Evolutionary conservation across 2,329 filamentous ascomycete genomes (phyloP).

Genomic region (Aureobasidium sp.): DNA sequence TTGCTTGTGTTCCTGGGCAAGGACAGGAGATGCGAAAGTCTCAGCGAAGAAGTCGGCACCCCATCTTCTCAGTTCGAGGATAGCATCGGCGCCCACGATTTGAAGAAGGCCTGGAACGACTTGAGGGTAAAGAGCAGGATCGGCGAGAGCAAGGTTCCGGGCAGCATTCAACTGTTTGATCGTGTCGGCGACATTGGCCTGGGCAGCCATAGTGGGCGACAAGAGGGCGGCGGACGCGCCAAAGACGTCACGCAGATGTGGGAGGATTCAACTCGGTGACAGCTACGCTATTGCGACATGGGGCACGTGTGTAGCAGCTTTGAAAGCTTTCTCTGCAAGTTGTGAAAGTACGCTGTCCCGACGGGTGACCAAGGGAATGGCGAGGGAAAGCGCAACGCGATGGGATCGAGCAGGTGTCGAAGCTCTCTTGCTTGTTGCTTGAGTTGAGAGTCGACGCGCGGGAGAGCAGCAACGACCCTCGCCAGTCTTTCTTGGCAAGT

Average conservation of each 20-base stretch:
- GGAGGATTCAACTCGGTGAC: neutral
- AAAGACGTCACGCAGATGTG: slow-evolving; percentile 19
- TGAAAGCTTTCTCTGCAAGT: neutral
- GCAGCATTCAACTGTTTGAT: slow-evolving; percentile 84
- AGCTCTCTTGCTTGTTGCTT: neutral
- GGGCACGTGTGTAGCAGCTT: neutral
- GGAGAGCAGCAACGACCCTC: slow-evolving; percentile 5
- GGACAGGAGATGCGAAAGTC: slow-evolving; percentile 85
- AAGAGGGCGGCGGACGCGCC: slow-evolving; percentile 13
- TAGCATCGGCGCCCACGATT: slow-evolving; percentile 69
- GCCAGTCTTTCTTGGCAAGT: neutral
- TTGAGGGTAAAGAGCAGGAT: slow-evolving; percentile 81
- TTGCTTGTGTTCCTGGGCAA: slow-evolving; percentile 72
- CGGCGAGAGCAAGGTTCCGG: slow-evolving; percentile 78
- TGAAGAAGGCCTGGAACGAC: slow-evolving; percentile 91
- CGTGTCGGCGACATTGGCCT: slow-evolving; percentile 51
- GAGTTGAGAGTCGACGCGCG: neutral
- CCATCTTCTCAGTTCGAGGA: slow-evolving; percentile 85
- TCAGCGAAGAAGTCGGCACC: slow-evolving; percentile 93
- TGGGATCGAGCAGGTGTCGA: neutral
- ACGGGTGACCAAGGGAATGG: neutral
- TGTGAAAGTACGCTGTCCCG: neutral
- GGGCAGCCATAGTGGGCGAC: slow-evolving; percentile 23
- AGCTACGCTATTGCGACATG: slow-evolving; percentile 13
- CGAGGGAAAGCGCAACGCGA: neutral